Evolutionary conservation across 2,329 filamentous ascomycete genomes (phyloP).

Genomic region (Ceratocystis variospora): DNA sequence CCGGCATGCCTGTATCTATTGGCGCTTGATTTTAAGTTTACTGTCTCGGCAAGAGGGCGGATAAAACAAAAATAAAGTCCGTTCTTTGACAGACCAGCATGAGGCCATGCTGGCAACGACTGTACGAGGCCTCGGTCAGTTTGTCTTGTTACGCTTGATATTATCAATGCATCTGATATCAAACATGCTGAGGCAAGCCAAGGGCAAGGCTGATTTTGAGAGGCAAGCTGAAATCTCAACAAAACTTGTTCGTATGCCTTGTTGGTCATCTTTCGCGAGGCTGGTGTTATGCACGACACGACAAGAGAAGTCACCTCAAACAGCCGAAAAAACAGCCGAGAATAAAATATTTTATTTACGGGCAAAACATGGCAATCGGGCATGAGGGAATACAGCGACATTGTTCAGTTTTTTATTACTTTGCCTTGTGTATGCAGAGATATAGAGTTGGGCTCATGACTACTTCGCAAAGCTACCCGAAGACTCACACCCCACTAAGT

Average conservation of each 20-base stretch:
- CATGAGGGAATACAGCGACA: neutral
- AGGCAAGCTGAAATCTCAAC: neutral
- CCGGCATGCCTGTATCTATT: neutral
- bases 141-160: neutral
- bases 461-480: neutral
- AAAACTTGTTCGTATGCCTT: neutral
- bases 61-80: neutral
- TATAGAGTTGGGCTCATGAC: neutral
- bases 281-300: neutral
- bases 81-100: neutral
- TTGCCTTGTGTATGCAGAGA: neutral
- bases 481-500: too few species aligned
- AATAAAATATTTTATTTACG: neutral
- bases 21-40: neutral
- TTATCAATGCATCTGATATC: neutral
- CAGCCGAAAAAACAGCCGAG: neutral
- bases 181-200: neutral
- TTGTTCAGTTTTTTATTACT: neutral
- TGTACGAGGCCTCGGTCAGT: neutral
- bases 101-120: neutral
- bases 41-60: neutral
- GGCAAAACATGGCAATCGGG: neutral
- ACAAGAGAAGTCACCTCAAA: neutral
- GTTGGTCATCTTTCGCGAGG: neutral
- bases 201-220: neutral